Percentiles rank a stretch among this genome's conserved stretches.
These are phyloP conservation scores for Tulasnella sp. DNA, from an alignment of 768 basidiomycete genomes.

Conservation along the genomic window DNA sequence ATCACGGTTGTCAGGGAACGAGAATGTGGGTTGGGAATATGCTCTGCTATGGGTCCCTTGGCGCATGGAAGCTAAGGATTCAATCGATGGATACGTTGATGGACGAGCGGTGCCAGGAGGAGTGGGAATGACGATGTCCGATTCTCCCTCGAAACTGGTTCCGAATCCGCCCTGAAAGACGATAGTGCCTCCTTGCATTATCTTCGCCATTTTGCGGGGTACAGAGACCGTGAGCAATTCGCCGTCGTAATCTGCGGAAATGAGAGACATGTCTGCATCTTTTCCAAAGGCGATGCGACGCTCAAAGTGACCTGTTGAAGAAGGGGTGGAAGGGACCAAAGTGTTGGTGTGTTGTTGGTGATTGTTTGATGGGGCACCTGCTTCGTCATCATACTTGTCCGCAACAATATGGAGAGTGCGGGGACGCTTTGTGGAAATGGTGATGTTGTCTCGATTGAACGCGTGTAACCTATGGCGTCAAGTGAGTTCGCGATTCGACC, in stretches of 20 bases:
- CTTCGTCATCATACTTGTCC: conserved; percentile 12
- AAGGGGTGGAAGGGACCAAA: background rate
- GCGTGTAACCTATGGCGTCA: conserved; percentile 5
- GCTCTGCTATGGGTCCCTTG: too few relatives aligned
- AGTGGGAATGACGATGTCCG: too few relatives aligned
- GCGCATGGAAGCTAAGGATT: too few relatives aligned
- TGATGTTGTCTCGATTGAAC: conserved; percentile 9
- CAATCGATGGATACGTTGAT: too few relatives aligned
- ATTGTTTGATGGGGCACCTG: background rate
- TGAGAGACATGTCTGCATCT: conserved; percentile 6
- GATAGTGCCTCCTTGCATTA: background rate
- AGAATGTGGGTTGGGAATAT: too few relatives aligned
- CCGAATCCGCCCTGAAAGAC: background rate
- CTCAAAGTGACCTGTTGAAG: conserved; percentile 7
- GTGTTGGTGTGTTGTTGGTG: background rate
- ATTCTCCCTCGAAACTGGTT: conserved; percentile 8
- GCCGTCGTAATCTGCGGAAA: conserved; percentile 8
- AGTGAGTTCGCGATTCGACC: background rate
- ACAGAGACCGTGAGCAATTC: conserved; percentile 2
- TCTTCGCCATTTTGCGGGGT: background rate
- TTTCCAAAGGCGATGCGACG: conserved; percentile 9
- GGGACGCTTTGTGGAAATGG: conserved; percentile 7
- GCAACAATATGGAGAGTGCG: conserved; percentile 3
- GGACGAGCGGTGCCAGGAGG: too few relatives aligned
- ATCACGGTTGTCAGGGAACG: too few relatives aligned